These are phyloP conservation scores for Rhynchospora pubera DNA, from an alignment of 176 grass and related monocot genomes.

Conservation along the genomic window DNA sequence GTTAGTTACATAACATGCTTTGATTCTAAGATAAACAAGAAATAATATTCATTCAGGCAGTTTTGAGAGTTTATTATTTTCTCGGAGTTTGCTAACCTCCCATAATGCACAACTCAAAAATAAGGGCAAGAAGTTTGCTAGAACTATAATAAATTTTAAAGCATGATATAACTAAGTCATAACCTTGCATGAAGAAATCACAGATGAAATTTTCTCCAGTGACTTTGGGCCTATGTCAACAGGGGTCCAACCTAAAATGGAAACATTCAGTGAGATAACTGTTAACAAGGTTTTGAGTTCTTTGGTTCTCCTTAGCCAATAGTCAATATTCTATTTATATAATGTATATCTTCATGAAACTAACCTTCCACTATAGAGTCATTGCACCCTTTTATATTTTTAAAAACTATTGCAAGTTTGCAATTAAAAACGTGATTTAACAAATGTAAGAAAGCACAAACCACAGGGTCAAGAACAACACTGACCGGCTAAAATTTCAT, in stretches of 20 bases:
- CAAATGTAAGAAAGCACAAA: background rate
- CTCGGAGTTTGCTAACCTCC: background rate
- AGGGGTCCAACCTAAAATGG: constrained; percentile 61
- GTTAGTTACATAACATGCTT: background rate
- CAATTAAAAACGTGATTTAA: background rate
- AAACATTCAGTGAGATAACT: background rate
- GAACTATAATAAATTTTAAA: background rate
- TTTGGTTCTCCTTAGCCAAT: background rate
- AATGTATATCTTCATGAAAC: background rate
- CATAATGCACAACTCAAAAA: background rate
- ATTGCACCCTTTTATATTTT: background rate
- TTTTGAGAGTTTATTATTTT: background rate
- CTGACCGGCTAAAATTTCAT: constrained; percentile 49
- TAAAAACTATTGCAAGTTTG: background rate
- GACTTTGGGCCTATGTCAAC: constrained; percentile 79
- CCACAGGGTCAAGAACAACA: constrained; percentile 10
- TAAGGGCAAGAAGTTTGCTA: background rate
- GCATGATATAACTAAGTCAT: constrained; percentile 17
- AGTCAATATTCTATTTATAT: background rate
- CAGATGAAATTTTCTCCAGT: constrained; percentile 52
- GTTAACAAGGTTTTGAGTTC: background rate
- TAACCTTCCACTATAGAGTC: background rate
- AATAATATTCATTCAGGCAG: background rate
- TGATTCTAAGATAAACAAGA: background rate
- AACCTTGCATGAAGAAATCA: constrained; percentile 63